Conservation (phyloP, 352 stramenopile species). For the Albugo candida region DNA sequence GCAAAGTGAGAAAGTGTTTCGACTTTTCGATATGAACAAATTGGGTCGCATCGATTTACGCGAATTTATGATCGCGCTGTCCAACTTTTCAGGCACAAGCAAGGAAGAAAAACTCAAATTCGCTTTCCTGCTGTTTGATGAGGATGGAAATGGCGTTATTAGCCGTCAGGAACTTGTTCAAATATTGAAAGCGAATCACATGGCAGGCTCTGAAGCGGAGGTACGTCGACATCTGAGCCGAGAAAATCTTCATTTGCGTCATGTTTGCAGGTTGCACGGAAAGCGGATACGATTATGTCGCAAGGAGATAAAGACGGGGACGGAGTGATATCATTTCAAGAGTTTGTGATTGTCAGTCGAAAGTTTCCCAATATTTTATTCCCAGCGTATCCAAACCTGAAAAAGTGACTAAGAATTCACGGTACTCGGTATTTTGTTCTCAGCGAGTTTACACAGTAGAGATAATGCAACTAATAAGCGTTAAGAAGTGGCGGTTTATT, state of each 20-base stretch:
- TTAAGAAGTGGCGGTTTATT: no score
- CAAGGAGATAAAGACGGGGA: conserved; percentile 92
- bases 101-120: conserved; percentile 96
- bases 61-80: conserved; percentile 89
- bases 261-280: conserved; percentile 46
- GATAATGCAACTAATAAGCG: background rate
- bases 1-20: conserved; percentile 85
- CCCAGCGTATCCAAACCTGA: conserved; percentile 54
- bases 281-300: conserved; percentile 94
- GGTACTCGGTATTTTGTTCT: background rate
- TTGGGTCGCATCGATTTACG: conserved; percentile 83
- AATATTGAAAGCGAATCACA: conserved; percentile 92
- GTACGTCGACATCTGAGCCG: background rate
- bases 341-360: conserved; percentile 91
- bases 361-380: conserved; percentile 95
- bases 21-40: conserved; percentile 88
- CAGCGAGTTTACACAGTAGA: no score
- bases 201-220: conserved; percentile 81
- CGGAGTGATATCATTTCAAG: conserved; percentile 93
- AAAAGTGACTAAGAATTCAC: conserved; percentile 6
- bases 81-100: conserved; percentile 85
- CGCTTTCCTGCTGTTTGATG: conserved; percentile 89
- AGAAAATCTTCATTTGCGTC: background rate
- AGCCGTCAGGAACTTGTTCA: conserved; percentile 88
- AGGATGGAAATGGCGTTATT: conserved; percentile 89